Conservation (phyloP, 108 stramenopile species). For the Seminavis robusta region DNA sequence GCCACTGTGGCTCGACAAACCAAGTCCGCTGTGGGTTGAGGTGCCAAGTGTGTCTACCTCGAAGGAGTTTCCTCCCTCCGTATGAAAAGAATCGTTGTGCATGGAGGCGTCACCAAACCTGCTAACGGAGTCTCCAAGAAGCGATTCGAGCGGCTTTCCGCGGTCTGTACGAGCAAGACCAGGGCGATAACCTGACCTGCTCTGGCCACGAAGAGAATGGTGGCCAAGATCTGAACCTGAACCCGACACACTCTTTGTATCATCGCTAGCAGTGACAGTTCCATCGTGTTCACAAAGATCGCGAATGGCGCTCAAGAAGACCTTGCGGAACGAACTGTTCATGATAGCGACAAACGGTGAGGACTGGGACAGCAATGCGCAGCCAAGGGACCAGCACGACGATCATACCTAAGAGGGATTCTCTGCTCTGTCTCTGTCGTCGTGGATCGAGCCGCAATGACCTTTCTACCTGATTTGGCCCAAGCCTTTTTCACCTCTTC, state of each 20-base stretch:
- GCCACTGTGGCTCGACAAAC: too few relatives aligned
- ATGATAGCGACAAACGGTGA: background rate
- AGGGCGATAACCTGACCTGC: too few relatives aligned
- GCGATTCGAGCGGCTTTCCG: too few relatives aligned
- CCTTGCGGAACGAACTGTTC: constrained; percentile 21
- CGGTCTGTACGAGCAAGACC: too few relatives aligned
- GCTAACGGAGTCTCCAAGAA: too few relatives aligned
- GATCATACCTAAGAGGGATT: constrained; percentile 52
- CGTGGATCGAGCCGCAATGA: constrained; percentile 43
- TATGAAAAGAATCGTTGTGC: too few relatives aligned
- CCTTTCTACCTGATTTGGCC: constrained; percentile 21
- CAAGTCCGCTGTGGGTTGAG: too few relatives aligned
- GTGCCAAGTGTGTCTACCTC: too few relatives aligned
- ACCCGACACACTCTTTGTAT: background rate
- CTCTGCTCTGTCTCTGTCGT: constrained; percentile 52
- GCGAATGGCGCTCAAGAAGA: constrained; percentile 21
- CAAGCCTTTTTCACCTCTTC: constrained; percentile 29
- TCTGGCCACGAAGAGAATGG: too few relatives aligned
- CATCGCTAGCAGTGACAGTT: background rate
- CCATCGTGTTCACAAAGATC: constrained; percentile 23
- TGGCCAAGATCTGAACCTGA: background rate
- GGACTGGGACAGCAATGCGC: background rate
- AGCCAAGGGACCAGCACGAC: background rate
- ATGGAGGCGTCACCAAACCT: too few relatives aligned
- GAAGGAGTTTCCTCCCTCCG: too few relatives aligned